A percentile compares a stretch with the other conserved stretches of the same genome.
Evolutionary conservation across 2,329 filamentous ascomycete species (phyloP).

Genomic region (Xylariaceae sp.): DNA sequence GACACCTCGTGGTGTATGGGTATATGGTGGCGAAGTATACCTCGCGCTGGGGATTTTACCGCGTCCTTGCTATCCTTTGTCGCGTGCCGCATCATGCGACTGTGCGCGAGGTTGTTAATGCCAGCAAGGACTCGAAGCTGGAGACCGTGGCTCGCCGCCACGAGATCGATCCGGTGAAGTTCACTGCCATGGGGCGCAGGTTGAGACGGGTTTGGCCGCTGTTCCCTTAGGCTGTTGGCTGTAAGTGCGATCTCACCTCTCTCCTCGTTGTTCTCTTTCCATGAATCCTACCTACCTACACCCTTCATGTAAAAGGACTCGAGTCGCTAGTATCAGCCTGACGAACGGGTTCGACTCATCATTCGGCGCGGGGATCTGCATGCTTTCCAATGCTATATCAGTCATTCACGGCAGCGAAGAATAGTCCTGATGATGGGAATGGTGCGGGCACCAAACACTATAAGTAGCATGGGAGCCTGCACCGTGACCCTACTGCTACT

Average conservation of each 20-base stretch:
- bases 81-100: conserved; percentile 16
- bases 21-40: conserved; percentile 44
- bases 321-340: background rate
- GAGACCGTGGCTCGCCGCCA: conserved; percentile 36
- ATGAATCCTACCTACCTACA: too few relatives aligned
- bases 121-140: conserved; percentile 35
- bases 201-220: conserved; percentile 8
- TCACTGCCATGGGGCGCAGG: conserved; percentile 28
- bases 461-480: too few relatives aligned
- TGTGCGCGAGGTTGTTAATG: conserved; percentile 42
- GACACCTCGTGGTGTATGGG: conserved; percentile 30
- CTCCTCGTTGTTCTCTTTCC: too few relatives aligned
- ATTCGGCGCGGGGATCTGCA: too few relatives aligned
- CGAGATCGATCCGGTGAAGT: conserved; percentile 31
- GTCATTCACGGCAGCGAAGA: too few relatives aligned
- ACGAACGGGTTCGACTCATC: too few relatives aligned
- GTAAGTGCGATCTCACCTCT: too few relatives aligned
- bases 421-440: too few relatives aligned
- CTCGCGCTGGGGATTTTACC: conserved; percentile 39
- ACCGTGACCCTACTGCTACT: background rate
- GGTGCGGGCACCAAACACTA: too few relatives aligned
- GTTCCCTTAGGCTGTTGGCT: too few relatives aligned
- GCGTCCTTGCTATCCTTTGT: conserved; percentile 33
- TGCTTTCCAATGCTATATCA: too few relatives aligned
- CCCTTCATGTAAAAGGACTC: too few relatives aligned